phyloP scores from a whole-genome alignment of 345 rosid genomes.

The Eucalyptus grandis region DNA sequence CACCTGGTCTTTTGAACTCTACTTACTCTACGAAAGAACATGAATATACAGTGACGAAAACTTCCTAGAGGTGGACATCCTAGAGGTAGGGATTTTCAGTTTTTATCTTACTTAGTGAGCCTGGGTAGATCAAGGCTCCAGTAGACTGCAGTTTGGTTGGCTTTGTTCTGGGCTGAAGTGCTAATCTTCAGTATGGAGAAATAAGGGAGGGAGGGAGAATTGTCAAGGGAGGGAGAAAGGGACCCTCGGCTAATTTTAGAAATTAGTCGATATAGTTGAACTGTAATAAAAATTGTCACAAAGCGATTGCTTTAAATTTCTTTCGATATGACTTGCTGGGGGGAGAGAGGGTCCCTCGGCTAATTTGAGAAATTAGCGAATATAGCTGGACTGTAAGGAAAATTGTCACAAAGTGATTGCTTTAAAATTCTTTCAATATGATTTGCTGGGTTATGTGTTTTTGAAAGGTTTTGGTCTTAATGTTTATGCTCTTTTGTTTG shows the following conservation, averaged over 20 bases:
- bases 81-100: background rate
- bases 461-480: background rate
- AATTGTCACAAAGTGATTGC: background rate
- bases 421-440: background rate
- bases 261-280: background rate
- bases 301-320: background rate
- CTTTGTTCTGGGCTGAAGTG: background rate
- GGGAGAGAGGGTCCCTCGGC: background rate
- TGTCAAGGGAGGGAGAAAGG: background rate
- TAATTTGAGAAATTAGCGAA: background rate
- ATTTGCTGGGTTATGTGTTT: background rate
- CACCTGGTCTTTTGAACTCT: background rate
- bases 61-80: background rate
- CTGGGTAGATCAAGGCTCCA: background rate
- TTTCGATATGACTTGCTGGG: background rate
- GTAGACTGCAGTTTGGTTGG: background rate
- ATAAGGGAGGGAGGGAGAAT: background rate
- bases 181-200: background rate
- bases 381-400: background rate
- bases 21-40: background rate
- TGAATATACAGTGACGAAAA: background rate
- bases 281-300: background rate
- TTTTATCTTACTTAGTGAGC: background rate
- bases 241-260: background rate
- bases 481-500: background rate